Percentiles rank a stretch among this genome's conserved stretches.
Evolutionary conservation across 2,329 filamentous ascomycete species (phyloP).

Genomic region (Emmonsia crescens): DNA sequence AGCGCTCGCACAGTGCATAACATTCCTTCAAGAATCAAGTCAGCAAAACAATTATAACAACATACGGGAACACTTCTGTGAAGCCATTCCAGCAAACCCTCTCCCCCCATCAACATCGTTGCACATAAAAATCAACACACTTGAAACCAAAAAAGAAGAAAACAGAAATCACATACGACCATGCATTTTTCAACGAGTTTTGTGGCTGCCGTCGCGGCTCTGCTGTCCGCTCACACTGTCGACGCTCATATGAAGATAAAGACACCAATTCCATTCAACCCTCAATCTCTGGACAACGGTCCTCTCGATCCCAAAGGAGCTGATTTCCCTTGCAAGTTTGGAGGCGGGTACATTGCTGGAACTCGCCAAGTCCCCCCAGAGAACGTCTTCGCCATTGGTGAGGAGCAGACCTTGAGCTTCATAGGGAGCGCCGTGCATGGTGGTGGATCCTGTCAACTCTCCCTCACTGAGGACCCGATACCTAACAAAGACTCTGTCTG

Average conservation of each 20-base stretch:
- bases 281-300: conserved; percentile 44
- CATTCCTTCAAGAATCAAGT: conserved; percentile 5
- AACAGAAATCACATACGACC: not conserved
- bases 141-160: not conserved
- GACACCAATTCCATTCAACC: conserved; percentile 53
- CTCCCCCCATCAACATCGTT: not conserved
- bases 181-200: conserved; percentile 23
- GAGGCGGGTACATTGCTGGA: conserved; percentile 30
- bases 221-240: conserved; percentile 45
- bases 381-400: conserved; percentile 56
- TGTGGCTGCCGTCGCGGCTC: conserved; percentile 33
- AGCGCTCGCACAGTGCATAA: not conserved
- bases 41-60: not conserved
- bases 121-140: not conserved
- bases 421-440: conserved; percentile 68
- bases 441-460: conserved; percentile 85
- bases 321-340: conserved; percentile 74
- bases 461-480: conserved; percentile 64
- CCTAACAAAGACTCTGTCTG: conserved; percentile 59
- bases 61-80: conserved; percentile 1
- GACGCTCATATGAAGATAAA: conserved; percentile 68
- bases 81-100: not conserved
- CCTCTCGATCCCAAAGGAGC: conserved; percentile 52
- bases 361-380: conserved; percentile 16
- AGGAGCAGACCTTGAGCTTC: conserved; percentile 52